Percentiles rank a stretch among this genome's conserved stretches.
Evolutionary conservation across 2,329 filamentous ascomycete genomes (phyloP).

Genomic region (Pezicula radicicola): DNA sequence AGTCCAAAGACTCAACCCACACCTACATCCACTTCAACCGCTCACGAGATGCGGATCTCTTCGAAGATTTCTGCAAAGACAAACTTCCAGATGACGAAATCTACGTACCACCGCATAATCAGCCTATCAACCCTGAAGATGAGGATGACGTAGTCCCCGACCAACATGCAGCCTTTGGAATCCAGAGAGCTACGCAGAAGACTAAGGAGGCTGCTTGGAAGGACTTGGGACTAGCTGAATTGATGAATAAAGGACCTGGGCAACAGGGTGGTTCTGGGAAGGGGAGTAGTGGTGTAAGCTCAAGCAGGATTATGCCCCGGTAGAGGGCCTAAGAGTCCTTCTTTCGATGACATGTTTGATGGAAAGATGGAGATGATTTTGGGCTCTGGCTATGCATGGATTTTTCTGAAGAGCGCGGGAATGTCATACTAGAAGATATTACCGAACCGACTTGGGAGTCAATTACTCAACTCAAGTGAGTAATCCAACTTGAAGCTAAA

Average conservation of each 20-base stretch:
- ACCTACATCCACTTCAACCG: slow-evolving; percentile 75
- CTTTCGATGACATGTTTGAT: neutral
- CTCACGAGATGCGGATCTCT: slow-evolving; percentile 71
- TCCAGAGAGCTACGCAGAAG: slow-evolving; percentile 74
- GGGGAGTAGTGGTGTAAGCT: slow-evolving; percentile 3
- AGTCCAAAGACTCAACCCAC: slow-evolving; percentile 67
- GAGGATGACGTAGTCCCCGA: slow-evolving; percentile 87
- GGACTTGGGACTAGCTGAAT: slow-evolving; percentile 68
- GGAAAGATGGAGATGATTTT: no score
- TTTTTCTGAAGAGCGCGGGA: no score
- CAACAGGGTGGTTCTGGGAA: neutral
- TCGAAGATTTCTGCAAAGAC: slow-evolving; percentile 73
- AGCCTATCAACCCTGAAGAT: slow-evolving; percentile 82
- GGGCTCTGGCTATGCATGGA: no score
- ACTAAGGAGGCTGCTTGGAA: slow-evolving; percentile 73
- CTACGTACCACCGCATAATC: slow-evolving; percentile 75
- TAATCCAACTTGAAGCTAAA: no score
- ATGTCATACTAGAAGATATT: no score
- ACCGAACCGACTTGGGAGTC: no score
- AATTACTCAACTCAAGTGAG: no score
- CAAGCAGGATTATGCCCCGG: slow-evolving; percentile 18
- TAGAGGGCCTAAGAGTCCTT: neutral
- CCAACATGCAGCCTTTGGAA: slow-evolving; percentile 84
- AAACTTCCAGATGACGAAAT: slow-evolving; percentile 74
- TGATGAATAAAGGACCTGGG: slow-evolving; percentile 63